Percentiles rank a stretch among this genome's conserved stretches.
phyloP scores from a whole-genome alignment of 331 rosid genomes.

The Acacia pycnantha region DNA sequence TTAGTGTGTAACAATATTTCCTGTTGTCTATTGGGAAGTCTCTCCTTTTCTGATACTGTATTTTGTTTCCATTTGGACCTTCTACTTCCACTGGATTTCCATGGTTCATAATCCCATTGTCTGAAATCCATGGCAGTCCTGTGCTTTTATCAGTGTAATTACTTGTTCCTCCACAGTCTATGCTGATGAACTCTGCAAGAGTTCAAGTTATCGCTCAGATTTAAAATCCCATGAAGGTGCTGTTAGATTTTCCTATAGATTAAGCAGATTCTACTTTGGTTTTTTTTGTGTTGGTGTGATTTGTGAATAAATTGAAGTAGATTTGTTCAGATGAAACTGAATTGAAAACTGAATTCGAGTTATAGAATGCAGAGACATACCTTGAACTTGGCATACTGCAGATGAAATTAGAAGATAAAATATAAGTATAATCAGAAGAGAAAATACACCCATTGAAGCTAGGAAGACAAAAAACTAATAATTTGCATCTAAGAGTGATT shows the following conservation, averaged over 20 bases:
- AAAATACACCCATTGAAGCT: conserved; percentile 55
- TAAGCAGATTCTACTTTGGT: neutral
- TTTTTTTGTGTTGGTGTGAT: neutral
- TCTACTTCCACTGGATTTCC: conserved; percentile 54
- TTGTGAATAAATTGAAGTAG: neutral
- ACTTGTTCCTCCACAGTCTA: conserved; percentile 81
- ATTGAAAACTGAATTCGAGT: conserved; percentile 6
- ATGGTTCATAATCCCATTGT: conserved; percentile 53
- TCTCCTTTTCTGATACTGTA: conserved; percentile 62
- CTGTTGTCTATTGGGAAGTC: conserved; percentile 75
- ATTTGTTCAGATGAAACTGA: conserved; percentile 25
- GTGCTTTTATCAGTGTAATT: conserved; percentile 70
- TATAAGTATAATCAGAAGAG: conserved; percentile 32
- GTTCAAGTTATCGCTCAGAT: conserved; percentile 22
- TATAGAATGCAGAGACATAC: conserved; percentile 41
- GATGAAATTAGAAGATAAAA: conserved; percentile 40
- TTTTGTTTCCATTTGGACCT: conserved; percentile 50
- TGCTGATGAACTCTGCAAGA: conserved; percentile 76
- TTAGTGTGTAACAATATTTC: conserved; percentile 76
- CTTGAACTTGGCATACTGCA: conserved; percentile 68
- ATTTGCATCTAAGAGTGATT: conserved; percentile 30
- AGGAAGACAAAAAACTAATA: conserved; percentile 37
- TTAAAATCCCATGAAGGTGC: conserved; percentile 17
- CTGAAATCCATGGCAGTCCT: conserved; percentile 80
- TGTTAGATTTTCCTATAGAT: neutral